Base-by-base conservation (phyloP, 495 filamentous ascomycete species). In the Apodospora peruviana region DNA sequence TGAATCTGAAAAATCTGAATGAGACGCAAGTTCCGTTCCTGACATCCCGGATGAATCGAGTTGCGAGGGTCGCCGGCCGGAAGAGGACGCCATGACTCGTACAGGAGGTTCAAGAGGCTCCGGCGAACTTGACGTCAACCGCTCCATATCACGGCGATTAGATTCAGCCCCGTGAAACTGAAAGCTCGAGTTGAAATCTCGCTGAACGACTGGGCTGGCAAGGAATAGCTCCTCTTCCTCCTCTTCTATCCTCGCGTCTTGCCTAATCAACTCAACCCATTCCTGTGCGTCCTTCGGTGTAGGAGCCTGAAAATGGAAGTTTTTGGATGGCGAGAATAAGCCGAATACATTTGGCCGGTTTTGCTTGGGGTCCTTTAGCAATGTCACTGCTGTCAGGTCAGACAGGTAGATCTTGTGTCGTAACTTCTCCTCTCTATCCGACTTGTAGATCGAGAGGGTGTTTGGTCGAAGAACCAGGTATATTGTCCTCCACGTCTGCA, bases 401-500 rank as follows among this genome's bases (percentile, higher is more conserved):
- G 88, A 87, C 38, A 96, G 79, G 59, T 80, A 82, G 52, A 98
- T 81, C 56, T 94, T 90, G 57, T 89, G 85, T 20, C 88, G 83
- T 7, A 98, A 79, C 61, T 91, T 89, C 56, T 85, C 87, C 60
- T 95, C 90, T 57, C 88, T 85, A 46, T 90, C 81, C 55, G 90
- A 85, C 61, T 93, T 91, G 81, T 98, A 98, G 52, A 95, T 89
- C 29, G 89, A 96, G 19, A 97, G 79, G n/a, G 88, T 77, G 59
- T 95, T 95, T 1, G 91, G 90, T 40, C 93, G 86, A 24, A 98
- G 82, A 35, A 97, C 91, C 22, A 98, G 76, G 66, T 88, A 91
- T 45, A 89, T 83, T 11, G 82, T 76, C 68, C 95, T 95, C 93
- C 93, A 98, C 48, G 83, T 68, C 85, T 89, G 40, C 35, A 40